phyloP scores from a whole-genome alignment of 257 asterid species.

The Nicotiana tomentosiformis region DNA sequence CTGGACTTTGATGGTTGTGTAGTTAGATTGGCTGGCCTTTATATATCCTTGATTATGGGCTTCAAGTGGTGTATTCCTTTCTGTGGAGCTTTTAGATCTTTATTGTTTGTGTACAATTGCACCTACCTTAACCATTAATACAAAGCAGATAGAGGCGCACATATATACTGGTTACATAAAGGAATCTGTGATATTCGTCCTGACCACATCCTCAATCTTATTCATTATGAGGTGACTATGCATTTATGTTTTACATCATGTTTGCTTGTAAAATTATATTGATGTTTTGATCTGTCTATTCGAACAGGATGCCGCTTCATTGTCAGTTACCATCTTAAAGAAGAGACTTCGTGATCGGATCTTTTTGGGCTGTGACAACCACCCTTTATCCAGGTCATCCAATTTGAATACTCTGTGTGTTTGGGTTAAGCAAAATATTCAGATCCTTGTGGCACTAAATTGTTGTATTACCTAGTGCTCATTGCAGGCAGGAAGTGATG shows the following conservation, averaged over 20 bases:
- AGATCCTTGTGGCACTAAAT: background rate
- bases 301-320: constrained; percentile 86
- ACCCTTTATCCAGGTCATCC: constrained; percentile 71
- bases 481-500: constrained; percentile 84
- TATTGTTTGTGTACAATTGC: background rate
- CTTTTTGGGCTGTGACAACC: constrained; percentile 92
- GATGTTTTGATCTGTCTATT: constrained; percentile 1
- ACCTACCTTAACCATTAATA: constrained; percentile 52
- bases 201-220: constrained; percentile 89
- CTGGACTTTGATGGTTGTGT: constrained; percentile 83
- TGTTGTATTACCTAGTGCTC: background rate
- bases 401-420: background rate
- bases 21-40: constrained; percentile 95
- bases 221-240: constrained; percentile 79
- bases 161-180: constrained; percentile 77
- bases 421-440: background rate
- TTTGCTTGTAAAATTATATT: background rate
- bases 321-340: constrained; percentile 60
- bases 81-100: constrained; percentile 8
- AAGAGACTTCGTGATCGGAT: constrained; percentile 59
- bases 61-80: constrained; percentile 1
- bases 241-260: background rate
- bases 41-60: constrained; percentile 64
- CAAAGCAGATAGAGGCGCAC: constrained; percentile 93
- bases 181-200: constrained; percentile 67